Evolutionary conservation across 257 asterid species (phyloP), one percentile per base, ranked within the genome.

Genomic region (Orobanche coerulescens): DNA sequence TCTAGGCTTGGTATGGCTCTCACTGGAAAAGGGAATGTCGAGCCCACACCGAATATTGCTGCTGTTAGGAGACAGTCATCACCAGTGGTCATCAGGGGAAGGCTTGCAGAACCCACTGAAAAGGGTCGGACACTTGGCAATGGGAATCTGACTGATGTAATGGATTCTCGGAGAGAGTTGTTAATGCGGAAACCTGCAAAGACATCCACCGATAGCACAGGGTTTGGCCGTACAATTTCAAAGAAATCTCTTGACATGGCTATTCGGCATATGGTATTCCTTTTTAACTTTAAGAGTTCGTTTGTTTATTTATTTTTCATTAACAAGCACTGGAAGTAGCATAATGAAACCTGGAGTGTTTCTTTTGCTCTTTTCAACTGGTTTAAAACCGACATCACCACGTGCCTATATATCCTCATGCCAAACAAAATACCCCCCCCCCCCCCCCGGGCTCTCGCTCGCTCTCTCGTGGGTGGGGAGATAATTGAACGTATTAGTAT

Each of bases 191-290:
- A 79, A 72, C 88, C 95, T 61, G 87, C 79, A 18, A 92, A 73
- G 85, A 36, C 82, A 77, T 85, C 95, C 51, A 33, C 83, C 4
- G 98, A 88, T 30, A 73, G 77, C 76, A 72, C 85, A 6, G 95
- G 98, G 49, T 83, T 86, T 81, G 95, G 96, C 69, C 83, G 94
- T 70, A 82, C 84, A 49, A 86, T 88, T 67, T 88, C 96, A 63
- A 92, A 84, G 81, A 92, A 84, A 77, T 86, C 98, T 20, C 84
- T 88, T 70, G 98, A 92, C 68, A 81, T 88, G 93, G 93, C 96
- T 50, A 86, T 88, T 63, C 83, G 82, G 69, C 93, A 92, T 73
- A 88, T 88, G 98, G 98, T 92, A 85, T 46, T 62, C 70, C 61
- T 65, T 64, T 65, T 68, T 33, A 56, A 46, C 53, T 62, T 57